These are phyloP conservation scores for Sodiomyces alkalinus DNA, from an alignment of 2,329 filamentous ascomycete genomes.

Conservation along the genomic window DNA sequence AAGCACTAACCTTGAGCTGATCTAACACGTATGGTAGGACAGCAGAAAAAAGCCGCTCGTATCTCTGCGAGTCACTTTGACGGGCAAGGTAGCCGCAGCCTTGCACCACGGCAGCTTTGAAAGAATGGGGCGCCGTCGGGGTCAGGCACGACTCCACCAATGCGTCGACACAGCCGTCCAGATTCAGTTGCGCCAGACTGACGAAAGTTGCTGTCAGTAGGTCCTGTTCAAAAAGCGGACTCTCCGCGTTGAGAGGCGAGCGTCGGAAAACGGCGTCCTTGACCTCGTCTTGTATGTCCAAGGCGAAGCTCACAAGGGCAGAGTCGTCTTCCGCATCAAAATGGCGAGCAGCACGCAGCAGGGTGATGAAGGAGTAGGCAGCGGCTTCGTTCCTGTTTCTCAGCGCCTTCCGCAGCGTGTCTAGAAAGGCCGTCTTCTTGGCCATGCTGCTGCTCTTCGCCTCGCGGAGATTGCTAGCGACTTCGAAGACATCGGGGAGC, in stretches of 20 bases:
- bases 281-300: constrained; percentile 56
- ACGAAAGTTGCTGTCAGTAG: constrained; percentile 54
- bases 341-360: constrained; percentile 48
- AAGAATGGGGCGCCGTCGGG: constrained; percentile 38
- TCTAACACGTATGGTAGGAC: constrained; percentile 40
- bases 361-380: constrained; percentile 47
- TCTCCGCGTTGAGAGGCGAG: constrained; percentile 28
- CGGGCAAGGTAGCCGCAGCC: constrained; percentile 48
- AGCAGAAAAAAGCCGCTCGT: constrained; percentile 37
- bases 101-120: constrained; percentile 48
- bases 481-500: constrained; percentile 54
- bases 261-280: constrained; percentile 49
- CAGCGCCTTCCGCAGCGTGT: constrained; percentile 45
- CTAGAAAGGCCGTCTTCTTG: constrained; percentile 52
- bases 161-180: constrained; percentile 40
- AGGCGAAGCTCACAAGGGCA: constrained; percentile 48
- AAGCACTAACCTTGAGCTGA: constrained; percentile 36
- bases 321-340: constrained; percentile 49
- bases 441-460: constrained; percentile 45
- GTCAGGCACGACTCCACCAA: constrained; percentile 42
- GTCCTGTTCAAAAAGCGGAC: constrained; percentile 42
- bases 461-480: constrained; percentile 51
- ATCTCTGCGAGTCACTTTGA: constrained; percentile 30
- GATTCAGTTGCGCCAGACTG: constrained; percentile 45
- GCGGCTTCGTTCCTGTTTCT: constrained; percentile 51